Percentiles rank a stretch among this genome's conserved stretches.
Evolutionary conservation across 192 early-diverging fungal genomes (phyloP).

Genomic region (Radiomyces spectabilis): DNA sequence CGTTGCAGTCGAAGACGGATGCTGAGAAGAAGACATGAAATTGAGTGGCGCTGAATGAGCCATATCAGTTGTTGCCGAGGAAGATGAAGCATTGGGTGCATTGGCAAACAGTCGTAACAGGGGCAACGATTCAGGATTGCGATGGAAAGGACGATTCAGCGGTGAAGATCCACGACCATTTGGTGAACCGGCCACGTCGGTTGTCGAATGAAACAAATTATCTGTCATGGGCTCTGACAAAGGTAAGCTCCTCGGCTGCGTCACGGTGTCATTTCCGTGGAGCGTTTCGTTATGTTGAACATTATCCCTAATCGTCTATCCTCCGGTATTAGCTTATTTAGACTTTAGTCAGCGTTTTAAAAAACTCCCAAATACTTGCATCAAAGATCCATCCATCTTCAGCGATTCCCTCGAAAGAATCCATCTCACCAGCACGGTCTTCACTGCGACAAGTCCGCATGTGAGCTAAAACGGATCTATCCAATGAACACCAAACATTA

Average conservation of each 20-base stretch:
- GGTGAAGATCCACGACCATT: slow-evolving; percentile 1
- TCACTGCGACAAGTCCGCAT: slow-evolving; percentile 34
- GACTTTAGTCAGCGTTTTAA: too few relatives aligned
- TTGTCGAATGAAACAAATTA: not conserved
- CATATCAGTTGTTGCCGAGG: not conserved
- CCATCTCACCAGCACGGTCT: slow-evolving; percentile 28
- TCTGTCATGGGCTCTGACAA: too few relatives aligned
- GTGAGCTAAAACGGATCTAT: not conserved
- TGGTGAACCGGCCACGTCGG: not conserved
- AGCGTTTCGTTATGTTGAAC: not conserved
- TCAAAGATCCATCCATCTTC: slow-evolving; percentile 48
- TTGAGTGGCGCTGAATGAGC: too few relatives aligned
- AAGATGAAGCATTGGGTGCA: not conserved
- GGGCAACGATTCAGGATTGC: slow-evolving; percentile 20
- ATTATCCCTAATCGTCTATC: not conserved
- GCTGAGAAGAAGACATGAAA: too few relatives aligned
- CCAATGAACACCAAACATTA: too few relatives aligned
- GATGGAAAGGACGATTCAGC: slow-evolving; percentile 7
- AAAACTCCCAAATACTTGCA: too few relatives aligned
- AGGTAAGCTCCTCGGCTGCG: too few relatives aligned
- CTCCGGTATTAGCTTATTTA: too few relatives aligned
- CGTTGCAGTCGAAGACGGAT: too few relatives aligned
- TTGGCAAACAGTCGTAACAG: slow-evolving; percentile 22
- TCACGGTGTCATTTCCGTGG: too few relatives aligned
- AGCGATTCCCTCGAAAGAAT: slow-evolving; percentile 35